Conservation (phyloP, 1,139 yeast genomes). For the Saccharomycopsis hybrid region DNA sequence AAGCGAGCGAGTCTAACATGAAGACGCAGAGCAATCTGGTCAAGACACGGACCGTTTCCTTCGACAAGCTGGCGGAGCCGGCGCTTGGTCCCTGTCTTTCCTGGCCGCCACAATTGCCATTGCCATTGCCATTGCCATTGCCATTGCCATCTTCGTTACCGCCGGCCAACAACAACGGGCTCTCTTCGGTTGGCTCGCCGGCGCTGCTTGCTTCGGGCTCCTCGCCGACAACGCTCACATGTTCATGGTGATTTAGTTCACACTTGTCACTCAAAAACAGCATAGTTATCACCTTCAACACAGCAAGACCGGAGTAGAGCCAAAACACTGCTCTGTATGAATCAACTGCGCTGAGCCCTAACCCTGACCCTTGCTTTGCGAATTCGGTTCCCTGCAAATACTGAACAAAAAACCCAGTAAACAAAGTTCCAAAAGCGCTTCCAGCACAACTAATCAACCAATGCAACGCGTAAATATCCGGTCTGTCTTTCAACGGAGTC, state of each 20-base stretch:
- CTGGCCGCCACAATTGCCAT: too few species aligned
- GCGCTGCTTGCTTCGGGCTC: not conserved
- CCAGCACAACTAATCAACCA: conserved; percentile 62
- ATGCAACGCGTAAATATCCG: conserved; percentile 61
- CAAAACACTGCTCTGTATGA: conserved; percentile 57
- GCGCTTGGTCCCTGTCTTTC: conserved; percentile 8
- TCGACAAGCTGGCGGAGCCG: conserved; percentile 4
- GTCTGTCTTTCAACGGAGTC: conserved; percentile 57
- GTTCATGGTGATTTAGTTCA: conserved; percentile 33
- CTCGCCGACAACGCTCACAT: conserved; percentile 5
- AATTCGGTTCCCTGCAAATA: conserved; percentile 33
- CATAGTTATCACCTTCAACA: conserved; percentile 48
- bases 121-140: not conserved
- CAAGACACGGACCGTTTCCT: conserved; percentile 20
- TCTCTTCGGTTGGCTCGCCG: not conserved
- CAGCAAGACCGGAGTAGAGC: conserved; percentile 51
- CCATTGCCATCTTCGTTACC: not conserved
- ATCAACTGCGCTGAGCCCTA: too few species aligned
- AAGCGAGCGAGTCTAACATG: conserved; percentile 67
- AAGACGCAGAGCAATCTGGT: conserved; percentile 47
- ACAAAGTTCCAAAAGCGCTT: conserved; percentile 65
- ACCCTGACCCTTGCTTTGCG: conserved; percentile 24
- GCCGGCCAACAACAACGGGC: not conserved
- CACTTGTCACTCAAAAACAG: conserved; percentile 49
- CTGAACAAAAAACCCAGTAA: conserved; percentile 56